phyloP scores from a whole-genome alignment of 2,329 filamentous ascomycete genomes.

The Paramyrothecium roridum region DNA sequence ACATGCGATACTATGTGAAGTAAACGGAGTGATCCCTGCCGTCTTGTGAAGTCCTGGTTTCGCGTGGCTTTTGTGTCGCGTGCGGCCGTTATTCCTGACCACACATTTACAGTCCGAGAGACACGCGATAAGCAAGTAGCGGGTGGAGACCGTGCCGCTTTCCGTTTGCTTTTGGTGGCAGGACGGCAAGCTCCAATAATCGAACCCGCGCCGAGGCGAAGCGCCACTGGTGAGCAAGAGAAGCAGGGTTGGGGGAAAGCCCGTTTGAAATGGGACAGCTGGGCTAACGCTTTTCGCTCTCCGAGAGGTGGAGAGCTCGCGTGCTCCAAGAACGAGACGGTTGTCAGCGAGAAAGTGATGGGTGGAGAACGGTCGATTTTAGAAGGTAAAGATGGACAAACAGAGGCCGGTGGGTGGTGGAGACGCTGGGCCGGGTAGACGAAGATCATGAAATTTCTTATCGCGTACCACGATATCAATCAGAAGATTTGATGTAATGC shows the following conservation, averaged over 20 bases:
- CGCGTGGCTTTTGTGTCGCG: no score
- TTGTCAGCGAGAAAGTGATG: background rate
- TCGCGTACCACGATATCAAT: no score
- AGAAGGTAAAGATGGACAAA: background rate
- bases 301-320: background rate
- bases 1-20: background rate
- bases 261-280: background rate
- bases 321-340: background rate
- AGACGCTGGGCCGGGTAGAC: background rate
- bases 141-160: background rate
- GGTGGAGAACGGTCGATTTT: background rate
- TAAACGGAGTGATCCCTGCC: background rate
- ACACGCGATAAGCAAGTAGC: background rate
- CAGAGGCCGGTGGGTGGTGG: background rate
- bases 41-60: no score
- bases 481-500: no score
- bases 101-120: background rate
- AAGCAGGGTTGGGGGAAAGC: background rate
- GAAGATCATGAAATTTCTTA: no score
- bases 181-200: background rate
- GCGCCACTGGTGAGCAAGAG: background rate
- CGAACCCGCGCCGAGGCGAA: background rate
- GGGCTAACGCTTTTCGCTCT: background rate
- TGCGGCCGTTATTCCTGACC: no score
- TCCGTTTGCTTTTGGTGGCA: background rate